These are phyloP conservation scores for Paramyrothecium roridum DNA, from an alignment of 2,329 filamentous ascomycete species.

Conservation along the genomic window DNA sequence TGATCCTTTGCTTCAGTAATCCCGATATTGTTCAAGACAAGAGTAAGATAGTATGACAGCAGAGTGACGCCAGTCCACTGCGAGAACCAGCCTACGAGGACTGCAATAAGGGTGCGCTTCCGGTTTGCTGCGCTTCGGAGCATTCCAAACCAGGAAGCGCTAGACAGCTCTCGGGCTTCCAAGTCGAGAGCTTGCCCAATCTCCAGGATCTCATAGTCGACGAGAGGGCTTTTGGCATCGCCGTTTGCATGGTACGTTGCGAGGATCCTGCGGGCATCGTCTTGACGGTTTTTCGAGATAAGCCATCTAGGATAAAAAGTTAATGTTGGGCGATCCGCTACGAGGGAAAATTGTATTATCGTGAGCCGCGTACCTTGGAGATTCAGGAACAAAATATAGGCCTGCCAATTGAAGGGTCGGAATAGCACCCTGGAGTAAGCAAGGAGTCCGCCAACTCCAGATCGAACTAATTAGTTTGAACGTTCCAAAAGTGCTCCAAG, in stretches of 20 bases:
- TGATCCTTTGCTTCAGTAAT: constrained; percentile 34
- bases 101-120: not conserved
- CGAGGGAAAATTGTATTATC: not conserved
- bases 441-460: constrained; percentile 11
- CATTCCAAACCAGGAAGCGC: not conserved
- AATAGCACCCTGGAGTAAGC: constrained; percentile 4
- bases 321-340: not conserved
- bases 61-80: not conserved
- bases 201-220: not conserved
- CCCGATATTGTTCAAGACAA: constrained; percentile 34
- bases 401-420: not conserved
- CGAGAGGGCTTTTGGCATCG: not conserved
- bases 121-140: not conserved
- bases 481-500: constrained; percentile 8
- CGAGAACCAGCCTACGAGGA: not conserved
- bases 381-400: constrained; percentile 4
- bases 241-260: not conserved
- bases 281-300: not conserved
- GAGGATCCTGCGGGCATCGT: not conserved
- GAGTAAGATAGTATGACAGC: constrained; percentile 29
- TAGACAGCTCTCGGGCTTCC: not conserved
- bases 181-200: not conserved
- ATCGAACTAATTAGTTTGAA: constrained; percentile 1
- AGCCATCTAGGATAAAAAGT: not conserved
- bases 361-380: not conserved